phyloP scores from a whole-genome alignment of 306 rosid genomes.

The Quercus glauca region DNA sequence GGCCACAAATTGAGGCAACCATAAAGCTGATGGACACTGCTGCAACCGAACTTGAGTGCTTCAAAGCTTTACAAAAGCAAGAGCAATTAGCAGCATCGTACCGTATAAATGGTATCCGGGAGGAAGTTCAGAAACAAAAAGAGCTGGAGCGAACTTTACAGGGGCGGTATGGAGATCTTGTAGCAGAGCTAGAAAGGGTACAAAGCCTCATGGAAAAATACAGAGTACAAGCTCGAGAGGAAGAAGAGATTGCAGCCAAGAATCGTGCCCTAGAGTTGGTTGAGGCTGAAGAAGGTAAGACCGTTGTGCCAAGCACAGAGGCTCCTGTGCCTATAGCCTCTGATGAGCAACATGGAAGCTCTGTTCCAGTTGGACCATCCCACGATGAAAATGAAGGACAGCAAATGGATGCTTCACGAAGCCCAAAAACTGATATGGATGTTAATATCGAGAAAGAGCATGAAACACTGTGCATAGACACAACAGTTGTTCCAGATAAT shows the following conservation, averaged over 20 bases:
- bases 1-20: slow-evolving; percentile 88
- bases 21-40: slow-evolving; percentile 88
- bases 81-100: slow-evolving; percentile 78
- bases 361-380: slow-evolving; percentile 20
- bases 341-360: slow-evolving; percentile 35
- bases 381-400: slow-evolving; percentile 31
- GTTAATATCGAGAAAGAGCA: slow-evolving; percentile 27
- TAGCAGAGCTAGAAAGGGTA: slow-evolving; percentile 51
- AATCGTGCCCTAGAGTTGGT: slow-evolving; percentile 36
- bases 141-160: slow-evolving; percentile 77
- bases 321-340: slow-evolving; percentile 14
- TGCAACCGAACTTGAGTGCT: slow-evolving; percentile 87
- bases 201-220: slow-evolving; percentile 43
- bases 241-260: slow-evolving; percentile 48
- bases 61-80: slow-evolving; percentile 78
- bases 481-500: slow-evolving; percentile 10
- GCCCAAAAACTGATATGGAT: slow-evolving; percentile 27
- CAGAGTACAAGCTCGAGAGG: slow-evolving; percentile 42
- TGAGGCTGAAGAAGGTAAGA: slow-evolving; percentile 34
- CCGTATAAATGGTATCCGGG: slow-evolving; percentile 67
- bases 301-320: slow-evolving; percentile 24
- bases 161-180: slow-evolving; percentile 65
- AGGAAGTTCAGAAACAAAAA: slow-evolving; percentile 81
- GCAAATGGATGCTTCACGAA: slow-evolving; percentile 22
- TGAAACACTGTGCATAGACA: not conserved